A percentile compares a stretch with the other conserved stretches of the same genome.
Evolutionary conservation across 495 filamentous ascomycete genomes (phyloP).

Genomic region (Daldinia bambusicola): DNA sequence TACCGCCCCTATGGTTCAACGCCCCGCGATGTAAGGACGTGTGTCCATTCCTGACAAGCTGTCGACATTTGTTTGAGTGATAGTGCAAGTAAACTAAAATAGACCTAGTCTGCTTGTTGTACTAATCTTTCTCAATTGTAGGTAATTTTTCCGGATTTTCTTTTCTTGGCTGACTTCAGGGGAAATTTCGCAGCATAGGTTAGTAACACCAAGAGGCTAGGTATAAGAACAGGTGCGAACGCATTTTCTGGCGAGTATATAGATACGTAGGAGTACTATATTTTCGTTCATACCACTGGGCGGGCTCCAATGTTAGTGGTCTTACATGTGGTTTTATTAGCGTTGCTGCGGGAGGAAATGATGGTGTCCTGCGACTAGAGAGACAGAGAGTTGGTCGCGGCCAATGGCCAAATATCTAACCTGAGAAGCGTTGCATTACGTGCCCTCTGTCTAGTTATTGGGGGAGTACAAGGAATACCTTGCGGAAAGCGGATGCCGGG

Average conservation of each 20-base stretch:
- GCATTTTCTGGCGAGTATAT: not conserved
- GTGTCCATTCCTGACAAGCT: constrained; percentile 24
- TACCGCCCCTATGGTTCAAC: constrained; percentile 31
- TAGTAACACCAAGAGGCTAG: not conserved
- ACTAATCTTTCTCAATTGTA: constrained; percentile 13
- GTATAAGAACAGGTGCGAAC: not conserved
- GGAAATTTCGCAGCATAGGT: not conserved
- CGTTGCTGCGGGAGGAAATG: constrained; percentile 5
- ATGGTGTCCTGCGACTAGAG: constrained; percentile 3
- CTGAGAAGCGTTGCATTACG: constrained; percentile 26
- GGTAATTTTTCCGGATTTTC: constrained; percentile 6
- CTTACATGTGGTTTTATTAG: constrained; percentile 11
- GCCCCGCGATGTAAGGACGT: constrained; percentile 28
- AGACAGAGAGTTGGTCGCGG: not conserved
- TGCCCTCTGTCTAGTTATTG: constrained; percentile 21
- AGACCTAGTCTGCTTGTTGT: constrained; percentile 6
- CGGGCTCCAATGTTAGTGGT: not conserved
- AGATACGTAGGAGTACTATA: not conserved
- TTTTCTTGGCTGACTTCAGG: constrained; percentile 4
- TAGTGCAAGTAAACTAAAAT: not conserved
- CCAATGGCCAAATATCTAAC: constrained; percentile 16
- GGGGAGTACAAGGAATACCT: constrained; percentile 39
- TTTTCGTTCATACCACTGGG: constrained; percentile 1
- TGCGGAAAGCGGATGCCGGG: constrained; percentile 40
- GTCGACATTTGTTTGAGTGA: constrained; percentile 9